Conservation (phyloP, 495 filamentous ascomycete genomes). For the Thermothielavioides terrestris region DNA sequence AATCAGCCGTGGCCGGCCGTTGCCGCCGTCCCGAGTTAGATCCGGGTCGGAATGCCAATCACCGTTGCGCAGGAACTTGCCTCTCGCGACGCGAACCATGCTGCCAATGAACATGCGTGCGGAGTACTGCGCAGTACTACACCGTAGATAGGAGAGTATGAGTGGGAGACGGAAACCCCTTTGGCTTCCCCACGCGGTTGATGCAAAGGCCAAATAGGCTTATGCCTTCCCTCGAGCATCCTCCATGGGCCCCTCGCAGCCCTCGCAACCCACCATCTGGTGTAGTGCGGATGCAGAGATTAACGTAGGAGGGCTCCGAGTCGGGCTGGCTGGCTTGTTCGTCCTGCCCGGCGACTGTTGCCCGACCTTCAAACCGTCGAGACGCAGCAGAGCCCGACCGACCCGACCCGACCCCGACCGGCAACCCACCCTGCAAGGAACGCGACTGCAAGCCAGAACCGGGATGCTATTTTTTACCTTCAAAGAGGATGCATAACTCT, state of each 20-base stretch:
- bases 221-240: no score
- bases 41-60: conserved; percentile 1
- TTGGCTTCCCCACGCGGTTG: background rate
- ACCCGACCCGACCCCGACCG: background rate
- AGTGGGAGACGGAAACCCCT: no score
- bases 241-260: no score
- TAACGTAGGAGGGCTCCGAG: background rate
- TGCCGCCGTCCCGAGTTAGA: conserved; percentile 1
- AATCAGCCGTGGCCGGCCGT: background rate
- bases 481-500: no score
- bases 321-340: background rate
- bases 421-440: no score
- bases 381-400: background rate
- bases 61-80: background rate
- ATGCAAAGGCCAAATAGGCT: background rate
- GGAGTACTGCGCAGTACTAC: background rate
- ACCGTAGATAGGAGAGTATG: no score
- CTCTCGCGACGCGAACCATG: background rate
- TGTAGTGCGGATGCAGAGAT: background rate
- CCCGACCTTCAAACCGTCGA: background rate
- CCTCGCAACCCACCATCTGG: conserved; percentile 1
- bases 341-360: background rate
- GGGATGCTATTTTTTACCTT: background rate
- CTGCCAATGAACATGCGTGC: background rate
- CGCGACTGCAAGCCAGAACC: background rate